Conservation (phyloP, 352 stramenopile species). For the Pythium dissotocum region DNA sequence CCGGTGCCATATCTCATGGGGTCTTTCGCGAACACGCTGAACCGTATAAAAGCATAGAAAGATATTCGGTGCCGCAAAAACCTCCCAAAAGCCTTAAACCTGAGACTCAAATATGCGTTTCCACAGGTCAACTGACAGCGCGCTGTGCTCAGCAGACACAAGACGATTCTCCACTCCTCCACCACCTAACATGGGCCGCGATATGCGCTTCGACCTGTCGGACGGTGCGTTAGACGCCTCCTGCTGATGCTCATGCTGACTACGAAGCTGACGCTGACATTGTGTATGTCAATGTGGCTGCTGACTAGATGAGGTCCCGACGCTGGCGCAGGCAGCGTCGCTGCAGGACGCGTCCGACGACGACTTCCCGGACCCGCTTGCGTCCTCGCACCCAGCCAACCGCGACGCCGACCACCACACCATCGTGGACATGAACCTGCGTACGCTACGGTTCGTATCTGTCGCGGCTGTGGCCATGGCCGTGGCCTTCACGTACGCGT, state of each 20-base stretch:
- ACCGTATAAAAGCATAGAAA: not conserved
- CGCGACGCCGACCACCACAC: slow-evolving; percentile 54
- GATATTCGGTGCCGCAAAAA: not conserved
- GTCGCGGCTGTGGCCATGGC: slow-evolving; percentile 37
- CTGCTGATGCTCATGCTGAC: not conserved
- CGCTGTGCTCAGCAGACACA: not conserved
- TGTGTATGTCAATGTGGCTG: not conserved
- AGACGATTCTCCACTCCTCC: not conserved
- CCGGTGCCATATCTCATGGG: not conserved
- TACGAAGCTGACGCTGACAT: not conserved
- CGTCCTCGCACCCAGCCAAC: slow-evolving; percentile 32
- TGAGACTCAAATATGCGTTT: not conserved
- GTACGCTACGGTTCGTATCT: slow-evolving; percentile 42
- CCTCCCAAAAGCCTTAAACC: not conserved
- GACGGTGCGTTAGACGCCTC: slow-evolving; percentile 14
- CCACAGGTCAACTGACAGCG: not conserved
- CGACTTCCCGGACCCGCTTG: not conserved
- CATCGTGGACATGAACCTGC: slow-evolving; percentile 60
- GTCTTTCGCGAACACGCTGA: too few relatives aligned
- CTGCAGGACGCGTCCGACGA: slow-evolving; percentile 7
- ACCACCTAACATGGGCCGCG: slow-evolving; percentile 1
- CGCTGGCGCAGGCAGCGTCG: slow-evolving; percentile 6
- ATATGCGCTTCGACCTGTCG: slow-evolving; percentile 19
- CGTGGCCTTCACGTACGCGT: slow-evolving; percentile 42
- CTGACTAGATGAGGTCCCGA: slow-evolving; percentile 20